Base-by-base conservation (phyloP, 208 protist species). In the Trypanosoma avium region DNA sequence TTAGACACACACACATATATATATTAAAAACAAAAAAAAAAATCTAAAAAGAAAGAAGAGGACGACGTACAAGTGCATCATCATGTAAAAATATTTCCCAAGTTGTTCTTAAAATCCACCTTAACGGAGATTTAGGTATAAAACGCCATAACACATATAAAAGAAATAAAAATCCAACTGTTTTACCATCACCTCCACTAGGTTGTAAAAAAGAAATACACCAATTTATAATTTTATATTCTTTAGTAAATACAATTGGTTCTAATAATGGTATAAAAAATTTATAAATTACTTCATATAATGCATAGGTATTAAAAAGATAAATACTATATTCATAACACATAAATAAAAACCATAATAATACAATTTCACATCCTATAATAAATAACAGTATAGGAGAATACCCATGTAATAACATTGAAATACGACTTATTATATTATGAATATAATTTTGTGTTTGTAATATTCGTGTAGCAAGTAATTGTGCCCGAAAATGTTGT, bases 41-140 rank as follows among this genome's bases (percentile, higher is more conserved):
- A 42, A 42, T n/a, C 1, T 42, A 90, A 29, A 84, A 80, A 3
- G 77, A 82, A 3, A 90, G 74, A 13, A 83, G 19, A 6, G 80
- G 80, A 27, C 77, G 80, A 24, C 80, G 78, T 7, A 61, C 75
- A 17, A 90, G 67, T 1, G 79, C 79, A 46, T 90, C 84, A 49
- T 86, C 84, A 62, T 86, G 67, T 17, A 72, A 48, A 49, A 90
- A 74, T 4, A 86, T 56, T 21, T 40, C 38, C 79, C 79, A 86
- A 32, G 72, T 73, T 21, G 61, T 59, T n/a, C 70, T 21, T 68
- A 64, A 86, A 61, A 86, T 48, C 62, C 67, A 73, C 22, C 72
- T 68, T 45, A 86, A 71, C 3, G 80, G 84, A 59, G 78, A 90
- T 24, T 61, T 53, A 2, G 70, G 65, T 52, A 81, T 8, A 10